A percentile compares a stretch with the other conserved stretches of the same genome.
These are phyloP conservation scores for Vaccinium vitisidaea DNA, from an alignment of 148 eudicot genomes.

Conservation along the genomic window DNA sequence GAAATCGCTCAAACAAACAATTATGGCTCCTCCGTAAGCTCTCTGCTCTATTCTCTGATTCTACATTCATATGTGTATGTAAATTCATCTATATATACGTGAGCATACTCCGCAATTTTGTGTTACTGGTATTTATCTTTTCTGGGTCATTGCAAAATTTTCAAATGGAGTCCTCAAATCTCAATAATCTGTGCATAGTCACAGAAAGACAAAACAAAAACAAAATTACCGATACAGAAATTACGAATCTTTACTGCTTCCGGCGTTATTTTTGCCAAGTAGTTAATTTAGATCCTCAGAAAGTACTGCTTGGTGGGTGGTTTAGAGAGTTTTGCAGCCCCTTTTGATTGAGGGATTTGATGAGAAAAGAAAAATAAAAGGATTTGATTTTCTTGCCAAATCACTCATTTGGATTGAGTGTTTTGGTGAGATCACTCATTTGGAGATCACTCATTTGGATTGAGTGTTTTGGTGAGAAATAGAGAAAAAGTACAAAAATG, in stretches of 20 bases:
- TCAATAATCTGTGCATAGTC: neutral
- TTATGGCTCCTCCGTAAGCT: neutral
- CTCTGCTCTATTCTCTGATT: constrained; percentile 1
- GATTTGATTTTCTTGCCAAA: neutral
- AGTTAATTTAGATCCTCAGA: neutral
- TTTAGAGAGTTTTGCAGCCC: neutral
- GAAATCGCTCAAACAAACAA: neutral
- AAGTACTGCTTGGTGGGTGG: neutral
- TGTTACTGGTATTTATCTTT: neutral
- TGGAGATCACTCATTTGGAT: neutral
- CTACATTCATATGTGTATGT: neutral
- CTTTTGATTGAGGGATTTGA: neutral
- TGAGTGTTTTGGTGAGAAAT: neutral
- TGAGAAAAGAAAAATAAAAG: neutral
- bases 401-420: neutral
- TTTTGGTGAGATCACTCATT: neutral
- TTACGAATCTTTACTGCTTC: neutral
- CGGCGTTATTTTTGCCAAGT: neutral
- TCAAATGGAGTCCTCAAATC: neutral
- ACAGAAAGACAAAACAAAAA: neutral
- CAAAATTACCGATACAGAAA: neutral
- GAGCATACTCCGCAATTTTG: neutral
- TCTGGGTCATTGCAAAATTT: neutral
- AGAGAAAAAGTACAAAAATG: neutral
- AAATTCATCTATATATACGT: neutral